phyloP scores from a whole-genome alignment of 2,329 filamentous ascomycete species.

The Fusarium sp. region DNA sequence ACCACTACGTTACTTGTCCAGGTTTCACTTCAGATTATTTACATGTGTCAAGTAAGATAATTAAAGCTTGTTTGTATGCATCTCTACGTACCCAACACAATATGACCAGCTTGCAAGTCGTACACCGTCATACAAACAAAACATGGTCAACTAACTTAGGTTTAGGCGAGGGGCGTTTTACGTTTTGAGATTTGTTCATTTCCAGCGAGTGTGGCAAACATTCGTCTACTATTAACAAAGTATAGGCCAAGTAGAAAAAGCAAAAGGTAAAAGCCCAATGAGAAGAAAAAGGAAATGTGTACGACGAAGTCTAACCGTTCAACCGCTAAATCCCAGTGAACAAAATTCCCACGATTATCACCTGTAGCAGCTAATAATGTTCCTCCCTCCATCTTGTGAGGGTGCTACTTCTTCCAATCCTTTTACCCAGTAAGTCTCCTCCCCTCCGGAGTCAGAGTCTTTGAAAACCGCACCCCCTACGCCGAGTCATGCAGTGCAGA shows the following conservation, averaged over 20 bases:
- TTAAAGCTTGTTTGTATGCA: neutral
- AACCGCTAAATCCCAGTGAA: conserved; percentile 44
- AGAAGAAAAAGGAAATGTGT: conserved; percentile 29
- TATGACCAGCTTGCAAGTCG: neutral
- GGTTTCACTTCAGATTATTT: neutral
- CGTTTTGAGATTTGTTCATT: conserved; percentile 32
- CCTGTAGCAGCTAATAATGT: conserved; percentile 25
- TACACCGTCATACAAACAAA: neutral
- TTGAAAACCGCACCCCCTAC: conserved; percentile 45
- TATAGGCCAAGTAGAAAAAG: conserved; percentile 39
- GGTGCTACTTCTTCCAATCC: conserved; percentile 23
- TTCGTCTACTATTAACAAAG: conserved; percentile 47
- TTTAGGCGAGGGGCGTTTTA: neutral
- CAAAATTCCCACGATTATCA: conserved; percentile 38
- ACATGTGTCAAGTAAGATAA: neutral
- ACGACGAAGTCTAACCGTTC: conserved; percentile 39
- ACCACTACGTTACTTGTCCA: conserved; percentile 22
- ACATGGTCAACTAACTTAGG: neutral
- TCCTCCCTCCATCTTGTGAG: conserved; percentile 7
- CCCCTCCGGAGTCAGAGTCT: conserved; percentile 39
- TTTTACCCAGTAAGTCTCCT: conserved; percentile 45
- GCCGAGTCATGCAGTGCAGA: conserved; percentile 50
- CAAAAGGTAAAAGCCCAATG: neutral
- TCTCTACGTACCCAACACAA: neutral
- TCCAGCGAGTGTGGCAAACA: conserved; percentile 44